A percentile compares a stretch with the other conserved stretches of the same genome.
Evolutionary conservation across 129 eudicot genomes (phyloP).

Genomic region (Flaveria bidentis): DNA sequence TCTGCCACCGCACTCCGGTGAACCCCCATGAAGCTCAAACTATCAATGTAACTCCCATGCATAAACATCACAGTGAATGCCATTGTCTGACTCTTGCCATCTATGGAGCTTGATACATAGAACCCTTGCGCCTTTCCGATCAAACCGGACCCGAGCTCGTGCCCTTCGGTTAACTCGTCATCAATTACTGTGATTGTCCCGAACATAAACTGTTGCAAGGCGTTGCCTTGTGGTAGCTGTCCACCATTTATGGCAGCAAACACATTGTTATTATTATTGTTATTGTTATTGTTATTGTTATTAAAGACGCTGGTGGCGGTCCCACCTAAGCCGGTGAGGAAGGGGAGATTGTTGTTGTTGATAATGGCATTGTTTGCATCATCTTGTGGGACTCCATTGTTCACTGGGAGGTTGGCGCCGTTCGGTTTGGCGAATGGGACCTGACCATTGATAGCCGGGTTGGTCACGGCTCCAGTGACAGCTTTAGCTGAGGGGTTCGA

Average conservation of each 20-base stretch:
- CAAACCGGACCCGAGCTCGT: conserved; percentile 65
- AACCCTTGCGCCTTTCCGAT: conserved; percentile 86
- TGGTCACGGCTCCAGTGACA: conserved; percentile 53
- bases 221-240: conserved; percentile 54
- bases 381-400: conserved; percentile 46
- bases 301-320: conserved; percentile 34
- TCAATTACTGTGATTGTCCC: conserved; percentile 85
- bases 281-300: conserved; percentile 35
- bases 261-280: conserved; percentile 33
- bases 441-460: conserved; percentile 51
- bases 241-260: conserved; percentile 53
- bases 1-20: conserved; percentile 68
- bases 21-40: conserved; percentile 78
- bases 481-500: conserved; percentile 58
- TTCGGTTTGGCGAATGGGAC: conserved; percentile 59
- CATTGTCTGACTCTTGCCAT: conserved; percentile 80
- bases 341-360: conserved; percentile 54
- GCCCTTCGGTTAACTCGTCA: conserved; percentile 88
- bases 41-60: conserved; percentile 64
- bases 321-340: conserved; percentile 58
- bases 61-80: conserved; percentile 72
- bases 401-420: conserved; percentile 47
- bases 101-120: conserved; percentile 66
- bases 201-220: conserved; percentile 83
- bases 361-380: conserved; percentile 40